These are phyloP conservation scores for Sphagnum magellanicum DNA, from an alignment of 228 moss, liverwort and hornwort genomes.

Conservation along the genomic window DNA sequence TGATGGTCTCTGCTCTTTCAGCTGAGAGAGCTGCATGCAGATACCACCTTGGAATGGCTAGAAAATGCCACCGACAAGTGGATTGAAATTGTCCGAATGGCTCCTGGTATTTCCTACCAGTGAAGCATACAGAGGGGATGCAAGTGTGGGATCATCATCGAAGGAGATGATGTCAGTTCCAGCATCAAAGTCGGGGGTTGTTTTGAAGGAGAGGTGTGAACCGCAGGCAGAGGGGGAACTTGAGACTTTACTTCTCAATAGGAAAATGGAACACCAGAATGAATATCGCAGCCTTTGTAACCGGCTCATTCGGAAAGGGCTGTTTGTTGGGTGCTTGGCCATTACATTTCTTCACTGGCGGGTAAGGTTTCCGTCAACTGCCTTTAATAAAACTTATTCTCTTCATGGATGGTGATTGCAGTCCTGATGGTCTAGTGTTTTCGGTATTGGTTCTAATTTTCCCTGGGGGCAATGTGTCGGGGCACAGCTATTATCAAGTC, in stretches of 20 bases:
- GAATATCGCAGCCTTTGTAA: conserved; percentile 29
- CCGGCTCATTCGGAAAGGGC: conserved; percentile 47
- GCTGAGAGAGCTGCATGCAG: conserved; percentile 72
- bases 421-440: too few relatives aligned
- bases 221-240: conserved; percentile 14
- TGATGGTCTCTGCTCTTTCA: conserved; percentile 72
- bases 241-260: conserved; percentile 21
- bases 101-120: too few relatives aligned
- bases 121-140: too few relatives aligned
- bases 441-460: too few relatives aligned
- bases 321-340: conserved; percentile 45
- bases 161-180: too few relatives aligned
- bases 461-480: too few relatives aligned
- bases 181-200: background rate
- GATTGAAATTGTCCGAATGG: too few relatives aligned
- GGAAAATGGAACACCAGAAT: conserved; percentile 10
- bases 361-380: too few relatives aligned
- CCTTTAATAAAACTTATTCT: too few relatives aligned
- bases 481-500: conserved; percentile 68
- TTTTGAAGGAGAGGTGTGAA: conserved; percentile 6
- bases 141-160: too few relatives aligned
- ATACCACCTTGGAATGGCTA: conserved; percentile 24
- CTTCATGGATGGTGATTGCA: too few relatives aligned
- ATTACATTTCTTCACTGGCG: conserved; percentile 17
- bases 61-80: conserved; percentile 7